Conservation (phyloP, 768 basidiomycete species). For the Rhodotorula diobovata region DNA sequence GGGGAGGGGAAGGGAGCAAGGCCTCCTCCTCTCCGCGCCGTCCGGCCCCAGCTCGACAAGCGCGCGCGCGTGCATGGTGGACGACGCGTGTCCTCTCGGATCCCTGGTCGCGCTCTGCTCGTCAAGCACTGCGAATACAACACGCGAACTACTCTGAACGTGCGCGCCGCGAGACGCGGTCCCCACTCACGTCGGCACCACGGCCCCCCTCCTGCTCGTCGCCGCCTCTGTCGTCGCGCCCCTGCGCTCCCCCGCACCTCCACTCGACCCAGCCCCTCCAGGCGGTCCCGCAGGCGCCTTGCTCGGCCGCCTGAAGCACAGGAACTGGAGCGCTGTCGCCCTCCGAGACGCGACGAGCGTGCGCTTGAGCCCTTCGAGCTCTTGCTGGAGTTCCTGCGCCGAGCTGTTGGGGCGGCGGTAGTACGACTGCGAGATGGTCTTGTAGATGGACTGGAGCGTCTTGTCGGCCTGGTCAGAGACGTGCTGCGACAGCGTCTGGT, state of each 20-base stretch:
- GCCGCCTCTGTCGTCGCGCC: not conserved
- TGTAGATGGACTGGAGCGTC: constrained; percentile 85
- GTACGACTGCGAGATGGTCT: constrained; percentile 89
- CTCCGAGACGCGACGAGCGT: constrained; percentile 79
- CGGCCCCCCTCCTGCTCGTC: constrained; percentile 11
- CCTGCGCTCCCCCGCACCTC: not conserved
- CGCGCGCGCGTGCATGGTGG: too few species aligned
- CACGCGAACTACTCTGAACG: not conserved
- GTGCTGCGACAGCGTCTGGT: constrained; percentile 86
- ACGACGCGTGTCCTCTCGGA: too few species aligned
- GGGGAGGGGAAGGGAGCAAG: not conserved
- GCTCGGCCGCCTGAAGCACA: constrained; percentile 54
- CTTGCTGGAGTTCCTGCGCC: constrained; percentile 79
- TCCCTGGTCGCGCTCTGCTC: too few species aligned
- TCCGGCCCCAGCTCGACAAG: constrained; percentile 4
- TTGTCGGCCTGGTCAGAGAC: constrained; percentile 74
- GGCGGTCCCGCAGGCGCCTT: constrained; percentile 4
- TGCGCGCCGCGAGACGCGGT: too few species aligned
- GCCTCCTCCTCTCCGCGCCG: not conserved
- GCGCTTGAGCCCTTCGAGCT: constrained; percentile 86
- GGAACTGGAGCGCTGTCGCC: constrained; percentile 87
- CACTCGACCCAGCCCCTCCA: constrained; percentile 7
- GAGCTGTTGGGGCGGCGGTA: constrained; percentile 63
- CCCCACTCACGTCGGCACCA: not conserved
- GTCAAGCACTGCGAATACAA: not conserved